Evolutionary conservation across 2,329 filamentous ascomycete genomes (phyloP), one percentile per base, ranked within the genome.

Genomic region (Alternaria novae-zelandiae): DNA sequence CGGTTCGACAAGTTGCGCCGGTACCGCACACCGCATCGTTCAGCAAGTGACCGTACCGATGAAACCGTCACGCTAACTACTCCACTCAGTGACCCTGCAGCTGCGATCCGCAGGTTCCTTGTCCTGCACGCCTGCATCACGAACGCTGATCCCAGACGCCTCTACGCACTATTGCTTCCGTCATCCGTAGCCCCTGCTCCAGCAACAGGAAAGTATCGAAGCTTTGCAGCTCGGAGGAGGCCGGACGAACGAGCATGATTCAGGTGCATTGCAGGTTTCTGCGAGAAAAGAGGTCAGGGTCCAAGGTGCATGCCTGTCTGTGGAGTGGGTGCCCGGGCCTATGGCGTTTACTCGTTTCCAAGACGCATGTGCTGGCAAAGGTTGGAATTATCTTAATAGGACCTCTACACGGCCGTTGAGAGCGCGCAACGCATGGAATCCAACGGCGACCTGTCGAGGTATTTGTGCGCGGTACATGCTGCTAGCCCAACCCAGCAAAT

Each of bases 151-250:
- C 59, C 51, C 53, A 44, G 41, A 17, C 49, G 58, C 56, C 44
- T 54, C 23, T 51, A 55, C 57, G 61, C 43, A 56, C 36, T 23
- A 41, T 15, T 51, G 36, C 13, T 57, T 49, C 41, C 54, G 59
- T 32, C 54, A 49, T 56, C 43, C 53, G 32, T 50, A 25, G 3
- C 41, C 47, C 28, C 47, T 54, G 54, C 47, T 46, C 41, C 49
- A 54, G 57, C 23, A 57, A 57, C 36, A 53, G 45, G 62, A 59
- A 54, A 59, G 36, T 26, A 45, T 54, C 53, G 45, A 45, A 58
- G 54, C 21, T 49, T 63, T 59, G 55, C 56, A 61, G 63, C 59
- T 69, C 70, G 70, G 70, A 67, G 61, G 44, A 59, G 58, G 55
- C 66, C 70, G 69, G 69, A 67, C 59, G 66, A 59, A 57, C 49